These are phyloP conservation scores for Flaveria floridana DNA, from an alignment of 140 eudicot genomes.

Conservation along the genomic window DNA sequence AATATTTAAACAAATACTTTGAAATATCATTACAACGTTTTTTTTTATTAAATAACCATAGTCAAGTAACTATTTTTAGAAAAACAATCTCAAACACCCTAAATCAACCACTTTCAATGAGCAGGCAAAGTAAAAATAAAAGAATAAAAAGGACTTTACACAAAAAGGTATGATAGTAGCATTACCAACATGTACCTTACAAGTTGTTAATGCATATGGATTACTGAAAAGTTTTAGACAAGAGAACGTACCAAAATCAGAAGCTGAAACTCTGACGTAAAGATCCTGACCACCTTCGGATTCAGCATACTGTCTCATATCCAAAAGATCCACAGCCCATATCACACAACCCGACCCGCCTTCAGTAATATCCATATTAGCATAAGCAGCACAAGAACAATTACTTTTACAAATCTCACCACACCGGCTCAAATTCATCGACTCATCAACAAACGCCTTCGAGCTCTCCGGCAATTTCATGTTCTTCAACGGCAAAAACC, in stretches of 20 bases:
- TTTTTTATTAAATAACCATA: not conserved
- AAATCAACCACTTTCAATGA: not conserved
- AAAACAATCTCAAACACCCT: not conserved
- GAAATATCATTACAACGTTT: not conserved
- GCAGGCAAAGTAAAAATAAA: not conserved
- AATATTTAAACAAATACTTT: not conserved
- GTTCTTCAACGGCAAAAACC: conserved; percentile 41
- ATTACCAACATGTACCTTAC: not conserved
- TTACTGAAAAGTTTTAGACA: not conserved
- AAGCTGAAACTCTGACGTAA: conserved; percentile 51
- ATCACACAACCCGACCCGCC: conserved; percentile 67
- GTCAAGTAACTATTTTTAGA: not conserved
- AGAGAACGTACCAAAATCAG: conserved; percentile 58
- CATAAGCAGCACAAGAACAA: conserved; percentile 63
- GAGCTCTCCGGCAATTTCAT: conserved; percentile 68
- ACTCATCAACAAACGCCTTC: conserved; percentile 41
- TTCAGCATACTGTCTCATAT: conserved; percentile 64
- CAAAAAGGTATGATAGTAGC: not conserved
- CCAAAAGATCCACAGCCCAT: conserved; percentile 61
- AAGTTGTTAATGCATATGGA: conserved; percentile 5
- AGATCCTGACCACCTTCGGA: conserved; percentile 78
- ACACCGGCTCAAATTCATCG: conserved; percentile 45
- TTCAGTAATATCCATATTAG: conserved; percentile 41
- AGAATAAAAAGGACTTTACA: not conserved
- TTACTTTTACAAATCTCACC: conserved; percentile 41